Percentiles rank a stretch among this genome's conserved stretches.
These are phyloP conservation scores for Aegle marmelos DNA, from an alignment of 345 rosid species.

Conservation along the genomic window DNA sequence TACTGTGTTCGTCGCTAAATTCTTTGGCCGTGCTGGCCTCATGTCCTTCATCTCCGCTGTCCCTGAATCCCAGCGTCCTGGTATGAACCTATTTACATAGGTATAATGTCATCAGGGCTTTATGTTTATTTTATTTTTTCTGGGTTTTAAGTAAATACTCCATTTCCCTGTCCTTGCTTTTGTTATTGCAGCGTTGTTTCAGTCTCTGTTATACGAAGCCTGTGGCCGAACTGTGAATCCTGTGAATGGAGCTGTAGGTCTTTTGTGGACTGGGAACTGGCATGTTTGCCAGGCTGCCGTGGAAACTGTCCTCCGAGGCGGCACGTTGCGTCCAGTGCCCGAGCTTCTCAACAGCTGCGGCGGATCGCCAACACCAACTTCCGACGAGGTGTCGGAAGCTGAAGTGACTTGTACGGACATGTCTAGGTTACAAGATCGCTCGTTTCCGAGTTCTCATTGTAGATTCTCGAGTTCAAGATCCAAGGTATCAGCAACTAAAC, in stretches of 20 bases:
- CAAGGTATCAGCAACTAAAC: constrained; percentile 47
- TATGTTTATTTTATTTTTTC: not conserved
- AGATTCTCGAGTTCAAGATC: constrained; percentile 74
- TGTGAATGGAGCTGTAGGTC: constrained; percentile 93
- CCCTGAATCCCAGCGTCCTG: constrained; percentile 82
- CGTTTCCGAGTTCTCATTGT: constrained; percentile 38
- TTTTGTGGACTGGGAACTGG: constrained; percentile 92
- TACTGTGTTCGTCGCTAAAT: constrained; percentile 94
- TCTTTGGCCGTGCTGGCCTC: constrained; percentile 96
- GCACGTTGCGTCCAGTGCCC: constrained; percentile 59
- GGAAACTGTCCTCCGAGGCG: constrained; percentile 85
- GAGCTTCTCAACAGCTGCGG: constrained; percentile 46
- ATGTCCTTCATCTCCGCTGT: constrained; percentile 97
- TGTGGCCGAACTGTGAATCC: constrained; percentile 97
- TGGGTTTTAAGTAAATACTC: not conserved
- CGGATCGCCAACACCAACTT: constrained; percentile 32
- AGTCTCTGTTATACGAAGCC: constrained; percentile 82
- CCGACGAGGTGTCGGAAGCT: constrained; percentile 71
- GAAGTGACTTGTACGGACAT: constrained; percentile 48
- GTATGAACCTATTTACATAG: constrained; percentile 23
- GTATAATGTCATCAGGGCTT: not conserved
- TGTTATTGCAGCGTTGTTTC: constrained; percentile 64
- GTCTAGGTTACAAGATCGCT: constrained; percentile 42
- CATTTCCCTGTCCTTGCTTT: not conserved
- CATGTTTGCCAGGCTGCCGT: constrained; percentile 83